These are phyloP conservation scores for Cryphonectria parasitica DNA, from an alignment of 2,329 filamentous ascomycete genomes.

Conservation along the genomic window DNA sequence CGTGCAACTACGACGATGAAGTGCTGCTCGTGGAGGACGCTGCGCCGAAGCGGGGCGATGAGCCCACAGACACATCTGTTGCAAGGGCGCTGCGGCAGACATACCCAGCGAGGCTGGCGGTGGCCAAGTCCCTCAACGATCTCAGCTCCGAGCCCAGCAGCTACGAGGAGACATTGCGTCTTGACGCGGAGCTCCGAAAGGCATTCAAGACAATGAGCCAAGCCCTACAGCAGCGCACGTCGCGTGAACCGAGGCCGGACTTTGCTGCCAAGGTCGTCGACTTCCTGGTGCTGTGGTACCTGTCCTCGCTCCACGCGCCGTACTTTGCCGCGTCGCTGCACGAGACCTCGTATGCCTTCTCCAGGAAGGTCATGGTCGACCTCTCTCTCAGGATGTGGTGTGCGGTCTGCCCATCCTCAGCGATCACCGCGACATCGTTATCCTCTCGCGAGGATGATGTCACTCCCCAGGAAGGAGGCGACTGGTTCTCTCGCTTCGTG, in stretches of 20 bases:
- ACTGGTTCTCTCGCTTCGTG: conserved; percentile 45
- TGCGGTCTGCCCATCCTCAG: conserved; percentile 27
- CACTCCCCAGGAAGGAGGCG: conserved; percentile 1
- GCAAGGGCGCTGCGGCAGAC: conserved; percentile 51
- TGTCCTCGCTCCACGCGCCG: conserved; percentile 59
- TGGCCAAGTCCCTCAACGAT: conserved; percentile 52
- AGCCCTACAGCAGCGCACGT: conserved; percentile 33
- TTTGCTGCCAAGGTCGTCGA: conserved; percentile 51
- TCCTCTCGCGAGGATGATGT: not conserved
- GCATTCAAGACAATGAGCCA: conserved; percentile 42
- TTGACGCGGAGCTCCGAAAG: conserved; percentile 50
- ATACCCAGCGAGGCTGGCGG: conserved; percentile 47
- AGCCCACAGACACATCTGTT: conserved; percentile 54
- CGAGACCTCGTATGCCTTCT: conserved; percentile 56
- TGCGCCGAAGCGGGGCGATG: conserved; percentile 31
- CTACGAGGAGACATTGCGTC: conserved; percentile 52
- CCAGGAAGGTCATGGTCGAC: conserved; percentile 43
- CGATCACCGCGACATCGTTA: not conserved
- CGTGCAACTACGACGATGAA: conserved; percentile 56
- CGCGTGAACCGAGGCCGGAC: conserved; percentile 42
- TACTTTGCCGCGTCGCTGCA: conserved; percentile 49
- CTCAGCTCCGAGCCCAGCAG: conserved; percentile 44
- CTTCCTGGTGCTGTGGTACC: conserved; percentile 50
- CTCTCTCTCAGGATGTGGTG: conserved; percentile 39
- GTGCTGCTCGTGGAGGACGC: conserved; percentile 45